Evolutionary conservation across 768 basidiomycete species (phyloP).

Genomic region (Tricholoma terreum): DNA sequence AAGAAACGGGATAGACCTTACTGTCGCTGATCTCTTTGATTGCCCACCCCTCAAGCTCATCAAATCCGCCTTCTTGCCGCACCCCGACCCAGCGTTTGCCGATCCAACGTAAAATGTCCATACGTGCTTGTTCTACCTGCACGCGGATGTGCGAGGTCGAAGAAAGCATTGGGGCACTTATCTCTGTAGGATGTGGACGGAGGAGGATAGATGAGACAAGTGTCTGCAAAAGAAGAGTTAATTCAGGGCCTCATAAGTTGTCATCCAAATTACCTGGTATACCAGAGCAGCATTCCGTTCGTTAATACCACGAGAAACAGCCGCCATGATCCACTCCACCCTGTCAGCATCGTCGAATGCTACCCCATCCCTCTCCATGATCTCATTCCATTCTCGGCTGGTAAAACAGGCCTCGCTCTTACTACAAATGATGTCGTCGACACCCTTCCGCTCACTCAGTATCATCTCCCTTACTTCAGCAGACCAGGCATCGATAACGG

Average conservation of each 20-base stretch:
- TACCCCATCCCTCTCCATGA: slow-evolving; percentile 71
- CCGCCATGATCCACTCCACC: slow-evolving; percentile 72
- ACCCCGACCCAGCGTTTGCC: slow-evolving; percentile 75
- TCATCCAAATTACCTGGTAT: slow-evolving; percentile 61
- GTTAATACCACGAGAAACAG: slow-evolving; percentile 57
- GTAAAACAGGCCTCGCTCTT: slow-evolving; percentile 66
- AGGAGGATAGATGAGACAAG: slow-evolving; percentile 73
- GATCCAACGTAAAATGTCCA: slow-evolving; percentile 71
- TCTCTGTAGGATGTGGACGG: slow-evolving; percentile 58
- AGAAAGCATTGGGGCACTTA: slow-evolving; percentile 58
- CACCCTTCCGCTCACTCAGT: slow-evolving; percentile 50
- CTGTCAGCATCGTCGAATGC: slow-evolving; percentile 77
- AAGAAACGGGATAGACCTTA: slow-evolving; percentile 31
- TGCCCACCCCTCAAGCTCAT: slow-evolving; percentile 80
- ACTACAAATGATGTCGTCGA: slow-evolving; percentile 60
- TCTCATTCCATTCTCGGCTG: slow-evolving; percentile 65
- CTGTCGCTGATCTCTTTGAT: slow-evolving; percentile 84
- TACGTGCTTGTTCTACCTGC: slow-evolving; percentile 68
- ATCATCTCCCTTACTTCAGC: slow-evolving; percentile 68
- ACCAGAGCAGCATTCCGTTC: slow-evolving; percentile 63
- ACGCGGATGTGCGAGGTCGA: slow-evolving; percentile 68
- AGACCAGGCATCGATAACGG: slow-evolving; percentile 70
- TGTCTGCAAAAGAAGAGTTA: slow-evolving; percentile 38
- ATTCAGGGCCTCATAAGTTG: background rate
- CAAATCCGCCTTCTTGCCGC: slow-evolving; percentile 77